These are phyloP conservation scores for Byssoonygena ceratinophila DNA, from an alignment of 2,329 filamentous ascomycete species.

Conservation along the genomic window DNA sequence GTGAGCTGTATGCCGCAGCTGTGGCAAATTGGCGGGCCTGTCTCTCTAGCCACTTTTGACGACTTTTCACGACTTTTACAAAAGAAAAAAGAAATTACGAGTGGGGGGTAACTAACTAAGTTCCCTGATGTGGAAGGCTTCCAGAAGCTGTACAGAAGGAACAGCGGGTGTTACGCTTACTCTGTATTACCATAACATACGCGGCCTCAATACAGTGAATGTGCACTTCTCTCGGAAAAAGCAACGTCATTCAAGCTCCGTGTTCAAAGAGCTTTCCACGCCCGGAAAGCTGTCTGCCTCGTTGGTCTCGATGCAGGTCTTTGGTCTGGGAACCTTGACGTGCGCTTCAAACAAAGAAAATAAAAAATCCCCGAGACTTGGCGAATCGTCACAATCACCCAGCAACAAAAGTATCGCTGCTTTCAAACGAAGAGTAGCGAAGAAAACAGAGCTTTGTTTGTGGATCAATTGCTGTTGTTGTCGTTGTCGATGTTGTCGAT, in stretches of 20 bases:
- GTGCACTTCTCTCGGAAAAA: no score
- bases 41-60: no score
- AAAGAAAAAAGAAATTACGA: conserved; percentile 8
- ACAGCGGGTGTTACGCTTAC: background rate
- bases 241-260: background rate
- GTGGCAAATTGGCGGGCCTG: background rate
- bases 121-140: conserved; percentile 7
- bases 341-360: conserved; percentile 4
- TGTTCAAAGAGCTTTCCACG: background rate
- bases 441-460: no score
- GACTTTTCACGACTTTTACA: no score
- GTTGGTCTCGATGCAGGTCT: background rate
- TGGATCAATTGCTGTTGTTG: background rate
- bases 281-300: no score
- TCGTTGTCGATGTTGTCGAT: no score
- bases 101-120: no score
- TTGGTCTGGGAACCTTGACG: background rate
- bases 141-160: conserved; percentile 5
- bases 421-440: conserved; percentile 4
- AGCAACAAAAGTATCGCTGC: background rate
- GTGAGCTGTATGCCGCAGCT: background rate
- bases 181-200: conserved; percentile 6
- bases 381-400: background rate
- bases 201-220: no score
- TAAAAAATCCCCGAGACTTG: background rate